Base-by-base conservation (phyloP, 192 early-diverging fungal genomes). In the Backusella parvicylindrica region DNA sequence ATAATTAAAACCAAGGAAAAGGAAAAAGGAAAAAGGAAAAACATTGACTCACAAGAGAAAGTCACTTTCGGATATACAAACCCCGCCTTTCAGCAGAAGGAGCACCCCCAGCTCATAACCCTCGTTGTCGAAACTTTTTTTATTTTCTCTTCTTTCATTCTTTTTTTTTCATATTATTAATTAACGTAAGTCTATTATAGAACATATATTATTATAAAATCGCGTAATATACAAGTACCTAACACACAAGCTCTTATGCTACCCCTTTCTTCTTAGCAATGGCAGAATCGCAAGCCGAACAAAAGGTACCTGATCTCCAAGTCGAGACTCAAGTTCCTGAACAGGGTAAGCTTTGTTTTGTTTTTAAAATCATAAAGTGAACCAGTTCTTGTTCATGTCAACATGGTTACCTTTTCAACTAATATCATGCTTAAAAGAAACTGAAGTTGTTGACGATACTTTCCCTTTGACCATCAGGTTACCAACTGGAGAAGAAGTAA, bases 381-480 rank as follows among this genome's bases (percentile, higher is more conserved):
- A 47, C 16, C 8, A 47, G 23, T 28, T 26, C 8, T 60, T 26
- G 9, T 60, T 2, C 43, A 47, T 60, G 21, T 23, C 53, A n/a
- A 26, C 23, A 3, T 23, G 53, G 23, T 60, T 60, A 23, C 7
- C 8, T 60, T 60, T 26, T 13, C 23, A 60, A 60, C 53, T 60
- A 60, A 60, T 13, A 28, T 1, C 23, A 8, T 60, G 23, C 28
- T 60, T 60, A 47, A 47, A 12, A 70, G 28, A 28, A 30, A 47
- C 38, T 35, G 66, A 23, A 70, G 23, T 37, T 43, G 79, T 79
- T 53, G 86, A 88, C 31, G 86, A 88, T 68, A 78, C 82, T 64
- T 88, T 84, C 65, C 86, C 85, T 74, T 78, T 88, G 31, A 88
- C 86, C 64, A 76, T 88, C 69, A 84, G 80, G 68, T 74, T 88